Conservation (phyloP, 495 filamentous ascomycete species). For the Penicillium robsamsonii region DNA sequence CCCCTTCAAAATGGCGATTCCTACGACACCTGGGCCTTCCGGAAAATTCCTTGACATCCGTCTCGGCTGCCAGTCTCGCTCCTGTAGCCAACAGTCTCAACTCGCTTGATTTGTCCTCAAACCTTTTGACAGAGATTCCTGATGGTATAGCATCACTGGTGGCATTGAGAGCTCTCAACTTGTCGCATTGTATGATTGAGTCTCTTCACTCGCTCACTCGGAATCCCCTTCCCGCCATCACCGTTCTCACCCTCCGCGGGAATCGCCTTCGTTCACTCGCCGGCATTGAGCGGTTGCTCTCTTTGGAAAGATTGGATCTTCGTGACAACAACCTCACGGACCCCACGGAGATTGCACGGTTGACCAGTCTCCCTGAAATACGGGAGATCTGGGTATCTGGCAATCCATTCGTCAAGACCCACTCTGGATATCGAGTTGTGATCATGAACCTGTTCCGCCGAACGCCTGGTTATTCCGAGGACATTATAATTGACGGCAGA, state of each 20-base stretch:
- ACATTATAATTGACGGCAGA: slow-evolving; percentile 82
- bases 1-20: slow-evolving; percentile 89
- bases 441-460: slow-evolving; percentile 96
- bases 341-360: slow-evolving; percentile 82
- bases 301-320: slow-evolving; percentile 85
- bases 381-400: slow-evolving; percentile 86
- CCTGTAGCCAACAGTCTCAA: slow-evolving; percentile 83
- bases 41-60: slow-evolving; percentile 81
- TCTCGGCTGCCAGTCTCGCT: slow-evolving; percentile 68
- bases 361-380: slow-evolving; percentile 88
- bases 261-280: slow-evolving; percentile 88
- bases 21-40: slow-evolving; percentile 85
- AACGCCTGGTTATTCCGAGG: slow-evolving; percentile 87
- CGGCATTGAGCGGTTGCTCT: slow-evolving; percentile 83
- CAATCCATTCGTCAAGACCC: slow-evolving; percentile 88
- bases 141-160: slow-evolving; percentile 81
- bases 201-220: slow-evolving; percentile 83
- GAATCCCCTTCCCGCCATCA: slow-evolving; percentile 89
- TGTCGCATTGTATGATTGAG: slow-evolving; percentile 96
- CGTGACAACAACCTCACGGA: slow-evolving; percentile 89
- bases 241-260: slow-evolving; percentile 82
- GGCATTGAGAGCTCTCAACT: slow-evolving; percentile 80
- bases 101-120: slow-evolving; percentile 87
- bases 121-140: slow-evolving; percentile 86
- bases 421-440: slow-evolving; percentile 76